A percentile compares a stretch with the other conserved stretches of the same genome.
Evolutionary conservation across 139 green algal species (phyloP).

Genomic region (Micractinium conductrix): DNA sequence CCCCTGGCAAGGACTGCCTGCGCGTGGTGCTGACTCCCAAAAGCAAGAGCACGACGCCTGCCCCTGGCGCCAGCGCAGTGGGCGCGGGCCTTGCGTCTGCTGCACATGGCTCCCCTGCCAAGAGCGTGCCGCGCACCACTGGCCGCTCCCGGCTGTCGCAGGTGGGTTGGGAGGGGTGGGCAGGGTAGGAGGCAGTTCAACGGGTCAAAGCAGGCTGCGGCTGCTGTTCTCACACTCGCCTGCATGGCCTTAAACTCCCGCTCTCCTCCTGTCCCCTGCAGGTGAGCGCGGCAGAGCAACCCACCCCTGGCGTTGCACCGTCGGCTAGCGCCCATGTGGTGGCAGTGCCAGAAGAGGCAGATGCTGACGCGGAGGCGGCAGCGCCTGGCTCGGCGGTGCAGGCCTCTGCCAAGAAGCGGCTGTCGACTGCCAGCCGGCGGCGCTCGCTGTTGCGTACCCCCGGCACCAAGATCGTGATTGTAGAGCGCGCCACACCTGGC

Average conservation of each 20-base stretch:
- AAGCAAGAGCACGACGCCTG: slow-evolving; percentile 4
- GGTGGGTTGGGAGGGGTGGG: too few relatives aligned
- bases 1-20: slow-evolving; percentile 3
- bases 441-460: slow-evolving; percentile 38
- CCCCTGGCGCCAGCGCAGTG: too few relatives aligned
- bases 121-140: slow-evolving; percentile 12
- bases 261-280: background rate
- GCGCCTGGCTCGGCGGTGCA: background rate
- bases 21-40: slow-evolving; percentile 28
- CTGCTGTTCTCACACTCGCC: background rate
- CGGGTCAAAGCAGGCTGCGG: too few relatives aligned
- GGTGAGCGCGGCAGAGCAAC: background rate
- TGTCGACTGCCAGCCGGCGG: slow-evolving; percentile 1
- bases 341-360: background rate
- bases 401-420: slow-evolving; percentile 24
- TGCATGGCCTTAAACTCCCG: too few relatives aligned
- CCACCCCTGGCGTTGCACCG: too few relatives aligned
- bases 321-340: too few relatives aligned
- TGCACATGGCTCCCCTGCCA: background rate
- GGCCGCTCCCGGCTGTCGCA: slow-evolving; percentile 32
- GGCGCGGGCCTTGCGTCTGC: too few relatives aligned
- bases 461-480: slow-evolving; percentile 41
- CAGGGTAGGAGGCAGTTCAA: too few relatives aligned
- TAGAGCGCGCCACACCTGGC: slow-evolving; percentile 6
- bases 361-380: background rate